Evolutionary conservation across 371 early-diverging fungal species (phyloP).

Genomic region (Cladochytrium tenue): DNA sequence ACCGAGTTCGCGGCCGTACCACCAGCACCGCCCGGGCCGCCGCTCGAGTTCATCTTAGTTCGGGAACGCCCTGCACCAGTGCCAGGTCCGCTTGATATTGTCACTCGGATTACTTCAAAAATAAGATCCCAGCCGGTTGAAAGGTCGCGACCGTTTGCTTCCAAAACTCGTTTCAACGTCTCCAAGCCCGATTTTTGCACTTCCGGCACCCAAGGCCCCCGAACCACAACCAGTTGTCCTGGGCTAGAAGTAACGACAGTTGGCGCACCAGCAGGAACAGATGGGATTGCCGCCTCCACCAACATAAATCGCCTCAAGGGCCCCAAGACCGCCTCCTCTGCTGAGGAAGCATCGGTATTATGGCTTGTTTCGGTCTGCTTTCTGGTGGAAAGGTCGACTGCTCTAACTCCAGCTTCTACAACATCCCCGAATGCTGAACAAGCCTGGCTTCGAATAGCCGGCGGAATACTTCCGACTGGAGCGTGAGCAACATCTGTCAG

Average conservation of each 20-base stretch:
- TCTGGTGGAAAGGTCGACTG: conserved; percentile 50
- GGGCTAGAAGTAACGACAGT: background rate
- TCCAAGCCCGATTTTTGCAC: conserved; percentile 85
- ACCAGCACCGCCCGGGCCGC: background rate
- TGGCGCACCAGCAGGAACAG: conserved; percentile 26
- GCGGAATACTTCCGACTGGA: conserved; percentile 30
- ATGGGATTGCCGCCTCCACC: conserved; percentile 4
- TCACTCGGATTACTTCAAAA: conserved; percentile 81
- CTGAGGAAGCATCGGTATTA: conserved; percentile 41
- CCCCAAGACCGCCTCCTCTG: conserved; percentile 56
- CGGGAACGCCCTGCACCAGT: background rate
- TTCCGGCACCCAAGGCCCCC: conserved; percentile 53
- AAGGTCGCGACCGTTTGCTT: conserved; percentile 88
- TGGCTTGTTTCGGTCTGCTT: background rate
- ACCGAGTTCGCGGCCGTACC: background rate
- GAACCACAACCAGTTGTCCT: conserved; percentile 10
- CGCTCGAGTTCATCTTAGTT: background rate
- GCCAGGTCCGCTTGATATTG: conserved; percentile 25
- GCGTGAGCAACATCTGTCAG: conserved; percentile 80
- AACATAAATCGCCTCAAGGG: conserved; percentile 38
- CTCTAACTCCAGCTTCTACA: conserved; percentile 71
- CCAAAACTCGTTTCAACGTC: conserved; percentile 84
- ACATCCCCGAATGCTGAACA: conserved; percentile 81
- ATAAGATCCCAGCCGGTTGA: conserved; percentile 83
- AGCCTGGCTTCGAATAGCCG: conserved; percentile 75